Conservation (phyloP, 495 filamentous ascomycete species). For the Platismatia glauca region DNA sequence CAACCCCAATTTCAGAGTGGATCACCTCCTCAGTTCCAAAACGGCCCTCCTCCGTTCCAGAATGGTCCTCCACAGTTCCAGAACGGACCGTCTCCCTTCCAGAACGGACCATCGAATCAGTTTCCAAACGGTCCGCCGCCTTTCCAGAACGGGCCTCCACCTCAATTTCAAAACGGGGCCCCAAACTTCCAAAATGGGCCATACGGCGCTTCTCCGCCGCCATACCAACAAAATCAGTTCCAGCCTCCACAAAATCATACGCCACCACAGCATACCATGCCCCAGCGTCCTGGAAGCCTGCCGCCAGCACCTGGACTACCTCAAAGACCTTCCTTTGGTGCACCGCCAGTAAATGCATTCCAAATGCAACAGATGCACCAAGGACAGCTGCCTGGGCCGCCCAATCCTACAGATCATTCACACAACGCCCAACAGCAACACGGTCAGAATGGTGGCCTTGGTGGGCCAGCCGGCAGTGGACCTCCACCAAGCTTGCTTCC, state of each 20-base stretch:
- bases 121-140: conserved; percentile 28
- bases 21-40: conserved; percentile 30
- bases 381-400: conserved; percentile 34
- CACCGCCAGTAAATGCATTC: conserved; percentile 46
- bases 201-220: conserved; percentile 29
- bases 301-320: conserved; percentile 52
- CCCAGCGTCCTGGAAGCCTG: conserved; percentile 42
- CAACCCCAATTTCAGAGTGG: conserved; percentile 33
- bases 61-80: conserved; percentile 32
- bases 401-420: conserved; percentile 29
- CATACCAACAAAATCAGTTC: conserved; percentile 31
- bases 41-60: conserved; percentile 28
- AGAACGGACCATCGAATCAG: conserved; percentile 27
- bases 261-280: conserved; percentile 34
- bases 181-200: conserved; percentile 37
- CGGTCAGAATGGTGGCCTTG: not conserved
- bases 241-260: conserved; percentile 35
- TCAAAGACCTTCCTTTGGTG: conserved; percentile 52
- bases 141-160: conserved; percentile 27
- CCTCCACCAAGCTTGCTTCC: conserved; percentile 15
- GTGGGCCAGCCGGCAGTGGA: not conserved
- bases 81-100: conserved; percentile 27
- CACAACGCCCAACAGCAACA: conserved; percentile 13
- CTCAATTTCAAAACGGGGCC: conserved; percentile 29
- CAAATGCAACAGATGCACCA: conserved; percentile 59